Base-by-base conservation (phyloP, 2,329 filamentous ascomycete genomes). In the Paracamarosporium sp. region DNA sequence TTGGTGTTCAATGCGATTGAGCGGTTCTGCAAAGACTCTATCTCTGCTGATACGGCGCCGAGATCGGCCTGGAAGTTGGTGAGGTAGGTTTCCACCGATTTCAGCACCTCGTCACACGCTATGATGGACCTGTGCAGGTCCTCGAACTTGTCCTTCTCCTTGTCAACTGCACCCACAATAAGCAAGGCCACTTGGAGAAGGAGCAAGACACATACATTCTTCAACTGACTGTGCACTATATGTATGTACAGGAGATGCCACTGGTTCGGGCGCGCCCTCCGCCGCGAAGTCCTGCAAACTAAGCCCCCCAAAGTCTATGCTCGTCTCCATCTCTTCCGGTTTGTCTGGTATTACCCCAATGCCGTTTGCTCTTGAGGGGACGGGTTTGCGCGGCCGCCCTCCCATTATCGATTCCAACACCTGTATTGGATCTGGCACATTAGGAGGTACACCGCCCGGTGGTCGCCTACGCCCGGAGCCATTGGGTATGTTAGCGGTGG, bases 51-150 rank as follows among this genome's bases (percentile, higher is more conserved):
- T 12, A 99, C 95, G 13, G 88, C 86, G 8, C 92, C 94, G 11
- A 99, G 86, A 76, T 99, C 96, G 59, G 93, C 91, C 73, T 96
- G 93, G 73, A 99, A 99, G 75, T 89, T 94, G 35, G 91, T 91
- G 52, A 99, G 83, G 74, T 97, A 98, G 30, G 87, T 88, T 79
- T 99, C 94, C 53, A 99, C 95, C 0, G 93, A 97, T 76, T 89
- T 91, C 44, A 98, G 85, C 50, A 98, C 92, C 73, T 96, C 90
- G 77, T 99, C 95, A 79, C 94, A 99, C 50, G 92, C 91, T 38
- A 83, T 70, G 69, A 99, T 98, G 4, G 93, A 96, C 69, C 86
- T 87, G 77, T 98, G 95, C 40, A 99, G 83, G 55, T 96, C 92
- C 76, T 97, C 90, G 68, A 96, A 96, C 70, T 90, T 93, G 69